Base-by-base conservation (phyloP, 2,329 filamentous ascomycete species). In the Curvularia lunata region DNA sequence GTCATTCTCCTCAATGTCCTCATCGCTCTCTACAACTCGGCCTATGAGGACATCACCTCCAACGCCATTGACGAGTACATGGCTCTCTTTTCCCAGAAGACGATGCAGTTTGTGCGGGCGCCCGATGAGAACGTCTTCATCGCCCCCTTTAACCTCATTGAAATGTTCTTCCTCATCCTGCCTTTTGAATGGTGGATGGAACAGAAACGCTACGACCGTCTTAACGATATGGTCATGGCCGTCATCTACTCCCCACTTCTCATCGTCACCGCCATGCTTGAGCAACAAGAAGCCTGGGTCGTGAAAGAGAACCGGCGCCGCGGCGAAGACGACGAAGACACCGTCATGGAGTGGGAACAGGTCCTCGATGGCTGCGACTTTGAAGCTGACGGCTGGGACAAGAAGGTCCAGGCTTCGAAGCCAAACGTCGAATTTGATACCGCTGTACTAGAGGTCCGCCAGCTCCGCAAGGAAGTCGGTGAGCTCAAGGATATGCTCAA, bases 101-200 rank as follows among this genome's bases (percentile, higher is more conserved):
- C 95, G 0, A 91, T 98, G 85, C 92, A 96, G 70, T 99, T 97
- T 70, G 91, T 98, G 18, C 91, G 95, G 48, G 95, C 95, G 0
- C 95, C 95, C 0, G 95, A 99, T 69, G 95, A 99, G 77, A 99
- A 99, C 67, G 95, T 99, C 54, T 99, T 95, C 78, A 97, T 99
- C 70, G 88, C 95, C 0, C 95, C 95, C 0, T 91, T 99, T 78
- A 99, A 99, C 75, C 83, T 99, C 2, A 85, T 99, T 59, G 95
- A 99, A 75, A 88, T 98, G 18, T 82, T 97, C 60, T 81, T 86
- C 59, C 84, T 97, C 3, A 85, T 90, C 38, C 72, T 96, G 0
- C 91, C 91, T 0, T 88, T 96, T 52, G 95, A 98, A 80, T 99
- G 95, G 95, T 99, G 94, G 95, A 84, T 99, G 82, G 80, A 86